phyloP scores from a whole-genome alignment of 208 protist species.

The Phytomonas serpens region DNA sequence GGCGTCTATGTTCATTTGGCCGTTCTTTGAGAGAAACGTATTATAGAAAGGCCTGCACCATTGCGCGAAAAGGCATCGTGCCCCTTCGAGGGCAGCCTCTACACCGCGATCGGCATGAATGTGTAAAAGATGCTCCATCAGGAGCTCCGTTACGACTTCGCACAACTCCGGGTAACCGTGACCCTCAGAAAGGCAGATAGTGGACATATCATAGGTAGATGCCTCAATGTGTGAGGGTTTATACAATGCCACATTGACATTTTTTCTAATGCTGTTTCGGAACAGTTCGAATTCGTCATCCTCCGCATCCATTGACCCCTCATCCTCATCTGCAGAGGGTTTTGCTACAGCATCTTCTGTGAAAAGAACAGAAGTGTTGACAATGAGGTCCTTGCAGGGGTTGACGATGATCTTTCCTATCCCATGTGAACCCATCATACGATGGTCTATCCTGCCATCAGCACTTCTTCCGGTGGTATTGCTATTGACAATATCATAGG shows the following conservation, averaged over 20 bases:
- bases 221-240: constrained; percentile 40
- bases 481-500: constrained; percentile 14
- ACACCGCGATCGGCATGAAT: constrained; percentile 16
- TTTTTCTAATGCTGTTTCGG: constrained; percentile 20
- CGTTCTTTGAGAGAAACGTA: constrained; percentile 32
- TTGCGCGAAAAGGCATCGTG: constrained; percentile 36
- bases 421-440: constrained; percentile 31
- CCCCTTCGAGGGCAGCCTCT: constrained; percentile 13
- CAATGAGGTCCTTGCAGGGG: constrained; percentile 23
- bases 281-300: constrained; percentile 38
- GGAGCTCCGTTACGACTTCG: constrained; percentile 60
- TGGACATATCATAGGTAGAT: constrained; percentile 55
- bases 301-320: constrained; percentile 26
- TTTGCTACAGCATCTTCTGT: constrained; percentile 39
- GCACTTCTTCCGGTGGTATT: constrained; percentile 7
- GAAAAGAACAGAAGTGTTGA: constrained; percentile 53
- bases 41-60: constrained; percentile 71
- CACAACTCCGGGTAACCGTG: constrained; percentile 55
- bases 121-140: constrained; percentile 45
- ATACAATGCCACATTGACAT: constrained; percentile 35
- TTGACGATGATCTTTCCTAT: constrained; percentile 22
- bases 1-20: constrained; percentile 35
- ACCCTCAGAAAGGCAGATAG: constrained; percentile 30
- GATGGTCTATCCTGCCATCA: constrained; percentile 10
- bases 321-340: constrained; percentile 16